Evolutionary conservation across 139 green algal genomes (phyloP).

Genomic region (Chlamydomonas sp.): DNA sequence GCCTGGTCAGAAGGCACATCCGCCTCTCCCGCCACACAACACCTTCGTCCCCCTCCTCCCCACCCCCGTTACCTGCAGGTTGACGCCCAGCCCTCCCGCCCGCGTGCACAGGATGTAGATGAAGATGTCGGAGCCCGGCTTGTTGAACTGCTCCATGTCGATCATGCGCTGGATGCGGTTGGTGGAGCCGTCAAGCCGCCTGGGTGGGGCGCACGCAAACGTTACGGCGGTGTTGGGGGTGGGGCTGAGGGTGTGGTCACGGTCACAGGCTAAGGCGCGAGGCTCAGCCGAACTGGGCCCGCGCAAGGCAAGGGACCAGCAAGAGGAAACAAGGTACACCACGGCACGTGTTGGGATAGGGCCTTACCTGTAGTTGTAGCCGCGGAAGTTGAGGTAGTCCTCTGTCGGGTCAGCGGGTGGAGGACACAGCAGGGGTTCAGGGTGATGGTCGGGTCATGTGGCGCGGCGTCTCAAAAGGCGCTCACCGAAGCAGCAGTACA

Average conservation of each 20-base stretch:
- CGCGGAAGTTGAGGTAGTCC: slow-evolving; percentile 65
- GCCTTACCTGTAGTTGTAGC: slow-evolving; percentile 61
- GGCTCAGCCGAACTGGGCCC: no score
- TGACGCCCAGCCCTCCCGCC: slow-evolving; percentile 90
- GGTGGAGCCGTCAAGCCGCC: slow-evolving; percentile 77
- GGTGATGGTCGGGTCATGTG: no score
- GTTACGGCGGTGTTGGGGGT: no score
- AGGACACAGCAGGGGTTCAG: no score
- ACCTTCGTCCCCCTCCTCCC: slow-evolving; percentile 45
- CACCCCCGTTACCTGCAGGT: slow-evolving; percentile 71
- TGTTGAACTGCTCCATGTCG: slow-evolving; percentile 83
- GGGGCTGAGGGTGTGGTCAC: no score
- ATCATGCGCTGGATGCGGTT: slow-evolving; percentile 78
- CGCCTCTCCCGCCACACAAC: background rate
- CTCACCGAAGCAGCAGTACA: no score
- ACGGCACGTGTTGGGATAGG: background rate
- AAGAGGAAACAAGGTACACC: no score
- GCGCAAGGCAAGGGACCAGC: no score
- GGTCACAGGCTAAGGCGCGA: no score
- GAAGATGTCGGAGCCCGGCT: slow-evolving; percentile 49
- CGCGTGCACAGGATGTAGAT: slow-evolving; percentile 73
- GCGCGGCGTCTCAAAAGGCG: no score
- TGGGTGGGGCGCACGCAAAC: background rate
- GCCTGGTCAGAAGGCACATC: no score
- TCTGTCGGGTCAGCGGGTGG: slow-evolving; percentile 30